These are phyloP conservation scores for Exophiala sp. DNA, from an alignment of 2,329 filamentous ascomycete genomes.

Conservation along the genomic window DNA sequence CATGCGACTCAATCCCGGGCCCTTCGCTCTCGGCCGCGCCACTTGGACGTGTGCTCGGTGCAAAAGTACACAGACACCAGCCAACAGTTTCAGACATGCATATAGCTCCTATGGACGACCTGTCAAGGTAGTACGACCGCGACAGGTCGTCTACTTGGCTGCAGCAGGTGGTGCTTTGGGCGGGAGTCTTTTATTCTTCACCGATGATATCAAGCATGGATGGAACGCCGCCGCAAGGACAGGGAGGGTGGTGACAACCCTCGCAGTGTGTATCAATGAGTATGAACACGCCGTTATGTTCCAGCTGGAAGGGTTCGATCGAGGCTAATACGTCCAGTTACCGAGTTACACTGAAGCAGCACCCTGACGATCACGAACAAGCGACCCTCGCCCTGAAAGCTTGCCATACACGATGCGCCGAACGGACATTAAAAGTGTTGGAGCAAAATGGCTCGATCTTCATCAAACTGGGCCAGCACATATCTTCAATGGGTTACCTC, in stretches of 20 bases:
- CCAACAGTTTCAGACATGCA: constrained; percentile 2
- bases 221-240: constrained; percentile 74
- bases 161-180: constrained; percentile 20
- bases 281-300: constrained; percentile 39
- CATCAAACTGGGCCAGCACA: constrained; percentile 93
- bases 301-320: constrained; percentile 4
- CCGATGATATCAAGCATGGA: constrained; percentile 68
- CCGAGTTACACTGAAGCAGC: constrained; percentile 74
- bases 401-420: constrained; percentile 89
- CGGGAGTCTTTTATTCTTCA: constrained; percentile 40
- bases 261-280: constrained; percentile 87
- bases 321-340: constrained; percentile 59
- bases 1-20: constrained; percentile 19
- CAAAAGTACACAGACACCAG: constrained; percentile 6
- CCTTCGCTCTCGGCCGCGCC: constrained; percentile 15
- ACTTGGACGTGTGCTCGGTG: constrained; percentile 24
- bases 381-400: constrained; percentile 67
- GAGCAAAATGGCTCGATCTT: constrained; percentile 98
- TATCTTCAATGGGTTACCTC: constrained; percentile 94
- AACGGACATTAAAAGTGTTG: constrained; percentile 77
- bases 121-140: constrained; percentile 14
- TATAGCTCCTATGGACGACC: constrained; percentile 13
- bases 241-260: constrained; percentile 69
- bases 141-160: constrained; percentile 21
- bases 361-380: constrained; percentile 60